Percentiles rank a stretch among this genome's conserved stretches.
phyloP scores from a whole-genome alignment of 2,329 filamentous ascomycete genomes.

The Sporothrix humicola region DNA sequence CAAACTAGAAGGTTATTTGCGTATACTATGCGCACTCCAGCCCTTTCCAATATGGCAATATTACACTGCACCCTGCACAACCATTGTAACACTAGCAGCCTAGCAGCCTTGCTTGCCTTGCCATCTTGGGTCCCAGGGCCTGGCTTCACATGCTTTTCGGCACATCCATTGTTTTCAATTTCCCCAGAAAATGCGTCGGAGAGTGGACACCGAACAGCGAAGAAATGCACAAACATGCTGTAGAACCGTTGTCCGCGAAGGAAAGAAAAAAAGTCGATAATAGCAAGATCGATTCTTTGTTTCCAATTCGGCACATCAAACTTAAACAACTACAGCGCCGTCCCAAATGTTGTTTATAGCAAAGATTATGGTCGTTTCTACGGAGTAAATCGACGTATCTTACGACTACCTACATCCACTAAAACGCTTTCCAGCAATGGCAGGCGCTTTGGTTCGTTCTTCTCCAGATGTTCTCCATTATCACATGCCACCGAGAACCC shows the following conservation, averaged over 20 bases:
- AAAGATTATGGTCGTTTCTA: too few relatives aligned
- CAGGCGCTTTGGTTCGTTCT: not conserved
- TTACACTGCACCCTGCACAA: too few relatives aligned
- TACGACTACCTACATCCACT: too few relatives aligned
- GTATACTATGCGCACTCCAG: not conserved
- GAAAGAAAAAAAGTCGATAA: not conserved
- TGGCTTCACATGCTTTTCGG: conserved; percentile 20
- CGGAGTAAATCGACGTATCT: too few relatives aligned
- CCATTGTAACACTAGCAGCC: not conserved
- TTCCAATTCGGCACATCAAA: too few relatives aligned
- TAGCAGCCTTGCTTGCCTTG: not conserved
- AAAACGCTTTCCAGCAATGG: not conserved
- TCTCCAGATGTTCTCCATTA: not conserved
- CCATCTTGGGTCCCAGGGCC: not conserved
- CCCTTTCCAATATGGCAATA: not conserved
- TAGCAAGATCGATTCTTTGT: too few relatives aligned
- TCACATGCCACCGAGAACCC: conserved; percentile 28
- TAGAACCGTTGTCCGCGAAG: not conserved
- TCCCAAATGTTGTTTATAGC: too few relatives aligned
- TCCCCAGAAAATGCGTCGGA: not conserved
- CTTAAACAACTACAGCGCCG: too few relatives aligned
- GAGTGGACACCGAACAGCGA: conserved; percentile 7
- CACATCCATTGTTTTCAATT: not conserved
- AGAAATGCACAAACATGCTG: not conserved
- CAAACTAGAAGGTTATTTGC: not conserved